Evolutionary conservation across 768 basidiomycete genomes (phyloP), one percentile per base, ranked within the genome.

Genomic region (Lactarius trivialis): DNA sequence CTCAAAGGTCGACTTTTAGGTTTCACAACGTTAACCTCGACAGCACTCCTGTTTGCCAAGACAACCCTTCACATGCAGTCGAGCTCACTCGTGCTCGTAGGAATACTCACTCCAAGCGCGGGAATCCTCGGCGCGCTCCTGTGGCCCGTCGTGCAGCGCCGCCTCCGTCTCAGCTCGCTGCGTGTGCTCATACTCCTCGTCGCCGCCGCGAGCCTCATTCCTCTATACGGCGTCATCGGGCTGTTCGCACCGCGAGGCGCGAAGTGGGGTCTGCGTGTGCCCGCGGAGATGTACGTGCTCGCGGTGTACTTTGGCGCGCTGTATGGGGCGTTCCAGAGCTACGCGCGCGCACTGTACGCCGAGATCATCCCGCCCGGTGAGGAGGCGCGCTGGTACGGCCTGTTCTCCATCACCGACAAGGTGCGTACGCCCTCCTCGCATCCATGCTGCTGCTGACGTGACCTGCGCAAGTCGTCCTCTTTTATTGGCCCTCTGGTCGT

Each of bases 391-490:
- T 98, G 92, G 89, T 86, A 88, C 65, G 88, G 85, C 2, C 74
- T 98, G 36, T 97, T 89, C 73, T 88, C 89, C 17, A 93, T 98
- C 67, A 96, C 93, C 0, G 91, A 93, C 75, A 92, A 93, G 78
- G 89, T 85, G 68, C 4, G 75, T 69, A 41, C 21, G n/a, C 45
- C 21, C 45, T 0, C 9, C 39, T 1, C n/a, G 0, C 3, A 9
- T 1, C 8, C 6, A 9, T n/a, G 7, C 7, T 19, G 4, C 43
- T n/a, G n/a, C 41, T 21, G 41, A 21, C 21, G 8, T n/a, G 43
- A 45, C n/a, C 41, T 30, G 36, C 36, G 14, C 71, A 97, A n/a
- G 88, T 93, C 93, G 7, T 88, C 87, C 64, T 93, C 91, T 7
- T 98, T 98, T 76, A 74, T 98, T 4, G 96, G 96, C 0, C 96